phyloP scores from a whole-genome alignment of 1,284 basidiomycete species.

The Porogramme epimiltina region DNA sequence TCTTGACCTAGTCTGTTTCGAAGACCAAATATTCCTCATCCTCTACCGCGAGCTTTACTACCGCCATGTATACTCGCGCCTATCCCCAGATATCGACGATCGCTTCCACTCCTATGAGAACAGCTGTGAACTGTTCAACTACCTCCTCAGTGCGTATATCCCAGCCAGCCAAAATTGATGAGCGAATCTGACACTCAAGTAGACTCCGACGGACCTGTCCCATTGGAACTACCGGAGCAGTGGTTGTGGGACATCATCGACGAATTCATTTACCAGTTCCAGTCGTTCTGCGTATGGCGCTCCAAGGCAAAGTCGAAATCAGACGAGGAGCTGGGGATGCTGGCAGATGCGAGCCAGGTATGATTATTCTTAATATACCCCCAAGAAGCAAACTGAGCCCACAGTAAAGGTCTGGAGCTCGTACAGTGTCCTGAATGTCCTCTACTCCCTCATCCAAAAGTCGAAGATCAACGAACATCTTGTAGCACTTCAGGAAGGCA shows the following conservation, averaged over 20 bases:
- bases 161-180: not conserved
- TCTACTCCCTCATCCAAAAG: slow-evolving; percentile 98
- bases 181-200: not conserved
- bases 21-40: slow-evolving; percentile 93
- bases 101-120: slow-evolving; percentile 99
- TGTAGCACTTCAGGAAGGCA: slow-evolving; percentile 77
- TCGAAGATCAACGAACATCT: slow-evolving; percentile 95
- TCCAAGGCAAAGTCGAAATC: slow-evolving; percentile 84
- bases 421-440: slow-evolving; percentile 96
- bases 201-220: slow-evolving; percentile 94
- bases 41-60: slow-evolving; percentile 96
- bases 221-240: slow-evolving; percentile 91
- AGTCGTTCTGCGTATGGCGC: slow-evolving; percentile 92
- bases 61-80: slow-evolving; percentile 93
- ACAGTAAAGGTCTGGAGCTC: slow-evolving; percentile 98
- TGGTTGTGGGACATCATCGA: slow-evolving; percentile 99
- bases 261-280: slow-evolving; percentile 99
- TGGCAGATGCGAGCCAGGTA: slow-evolving; percentile 78
- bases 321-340: slow-evolving; percentile 85
- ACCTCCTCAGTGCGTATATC: slow-evolving; percentile 69
- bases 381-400: slow-evolving; percentile 1
- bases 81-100: slow-evolving; percentile 95
- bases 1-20: not conserved
- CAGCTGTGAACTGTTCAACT: slow-evolving; percentile 98
- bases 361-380: too few relatives aligned